Evolutionary conservation across 2,329 filamentous ascomycete species (phyloP), one percentile per base, ranked within the genome.

Genomic region (Cylindrodendrum hubeiense): DNA sequence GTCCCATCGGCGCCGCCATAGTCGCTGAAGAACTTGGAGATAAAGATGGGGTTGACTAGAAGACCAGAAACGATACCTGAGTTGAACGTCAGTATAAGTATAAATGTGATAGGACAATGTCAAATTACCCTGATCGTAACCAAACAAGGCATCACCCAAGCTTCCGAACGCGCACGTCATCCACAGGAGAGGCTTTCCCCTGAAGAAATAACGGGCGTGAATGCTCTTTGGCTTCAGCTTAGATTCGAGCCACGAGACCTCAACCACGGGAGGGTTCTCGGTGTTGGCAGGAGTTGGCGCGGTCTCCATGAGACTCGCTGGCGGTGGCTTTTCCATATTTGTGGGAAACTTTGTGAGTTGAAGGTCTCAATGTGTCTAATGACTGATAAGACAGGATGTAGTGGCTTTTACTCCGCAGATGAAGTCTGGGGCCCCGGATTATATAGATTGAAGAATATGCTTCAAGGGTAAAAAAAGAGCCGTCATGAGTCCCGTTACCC

Each of bases 121-220:
- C n/a, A n/a, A n/a, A 22, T 22, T 30, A 62, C 63, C 63, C 34
- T 60, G 58, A 28, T 65, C 58, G 43, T 65, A 67, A 13, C 65
- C 65, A n/a, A 67, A 67, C 26, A 67, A 30, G 21, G 65, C 65
- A 47, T 67, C 65, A 21, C 65, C 65, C 17, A 67, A 54, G 33
- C 61, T 65, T 33, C 65, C 65, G 43, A 67, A 67, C 4, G 65
- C 65, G 41, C 65, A 67, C 13, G 65, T 62, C 56, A 61, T 61
- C 44, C 58, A 67, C 9, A 67, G 62, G 2, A 67, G 58, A 41
- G 65, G 39, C 30, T 65, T 65, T 13, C 65, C 65, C n/a, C 37
- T 67, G 49, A 67, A 61, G 13, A 58, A 58, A 41, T 65, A 67
- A 9, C 62, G 61, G 28, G 19, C 15, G 28, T 56, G 39, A 17